Base-by-base conservation (phyloP, 2,329 filamentous ascomycete genomes). In the Peltaster fructicola region DNA sequence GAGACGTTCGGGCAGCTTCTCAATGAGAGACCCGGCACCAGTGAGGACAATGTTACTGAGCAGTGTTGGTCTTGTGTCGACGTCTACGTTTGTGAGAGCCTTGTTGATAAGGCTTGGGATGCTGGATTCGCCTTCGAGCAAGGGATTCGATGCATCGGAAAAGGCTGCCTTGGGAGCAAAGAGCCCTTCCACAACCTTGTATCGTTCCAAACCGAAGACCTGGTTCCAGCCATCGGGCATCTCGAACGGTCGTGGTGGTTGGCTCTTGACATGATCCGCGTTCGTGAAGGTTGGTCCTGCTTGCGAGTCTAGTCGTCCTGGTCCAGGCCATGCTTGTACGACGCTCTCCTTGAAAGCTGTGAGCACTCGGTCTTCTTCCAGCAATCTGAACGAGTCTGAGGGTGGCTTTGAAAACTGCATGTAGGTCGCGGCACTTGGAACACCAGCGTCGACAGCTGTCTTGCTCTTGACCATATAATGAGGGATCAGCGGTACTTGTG, bases 341-440 rank as follows among this genome's bases (percentile, higher is more conserved):
- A 93, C 81, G 10, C 78, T 90, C 56, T 98, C 90, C 57, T 98
- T 98, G 67, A 91, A 98, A 49, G 93, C 82, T 17, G 80, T 82
- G 29, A 98, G 58, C 20, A 92, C 74, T 26, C 85, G 78, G 51
- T 95, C 88, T 57, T 98, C 84, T 53, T 95, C 74, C 36, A 85
- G 73, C 10, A 63, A 59, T 31, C 76, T 72, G 65, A 84, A 95
- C 2, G 78, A 82, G 14, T 68, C 63, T 39, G 59, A 56, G 1
- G 65, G 68, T 2, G 63, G 56, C 27, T 54, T 54, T 61, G 45
- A 62, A 47, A 81, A 91, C 18, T 67, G 67, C 39, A 70, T 73
- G 51, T 79, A 73, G 23, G 65, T 71, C 19, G 73, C 79, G 50
- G 90, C 75, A 3, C 82, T 64, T 1, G 82, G 68, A 7, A 76